These are phyloP conservation scores for Prunus salicina DNA, from an alignment of 306 rosid genomes.

Conservation along the genomic window DNA sequence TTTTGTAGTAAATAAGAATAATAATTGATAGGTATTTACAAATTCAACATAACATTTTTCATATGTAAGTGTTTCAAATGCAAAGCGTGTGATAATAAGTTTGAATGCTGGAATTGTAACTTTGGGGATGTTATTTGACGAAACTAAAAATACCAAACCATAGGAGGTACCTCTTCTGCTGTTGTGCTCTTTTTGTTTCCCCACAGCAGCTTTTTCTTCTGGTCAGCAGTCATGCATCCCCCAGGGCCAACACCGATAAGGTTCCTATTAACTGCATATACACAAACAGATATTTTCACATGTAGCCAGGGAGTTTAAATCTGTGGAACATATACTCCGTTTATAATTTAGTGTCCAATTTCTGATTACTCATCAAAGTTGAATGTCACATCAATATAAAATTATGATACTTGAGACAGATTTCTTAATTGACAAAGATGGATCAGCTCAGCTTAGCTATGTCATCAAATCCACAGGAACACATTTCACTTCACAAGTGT, in stretches of 20 bases:
- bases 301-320: conserved; percentile 15
- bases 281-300: conserved; percentile 21
- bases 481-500: background rate
- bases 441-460: background rate
- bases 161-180: conserved; percentile 63
- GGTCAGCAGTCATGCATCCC: conserved; percentile 85
- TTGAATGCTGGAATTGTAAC: background rate
- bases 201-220: conserved; percentile 98
- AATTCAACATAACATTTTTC: background rate
- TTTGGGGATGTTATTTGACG: background rate
- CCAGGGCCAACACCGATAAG: conserved; percentile 68
- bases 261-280: conserved; percentile 71
- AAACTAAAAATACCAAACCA: background rate
- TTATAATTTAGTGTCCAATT: background rate
- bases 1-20: no score
- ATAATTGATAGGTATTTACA: background rate
- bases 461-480: background rate
- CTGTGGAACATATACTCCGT: background rate
- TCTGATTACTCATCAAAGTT: background rate
- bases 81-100: background rate
- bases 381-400: background rate
- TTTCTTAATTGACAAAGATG: background rate
- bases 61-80: background rate
- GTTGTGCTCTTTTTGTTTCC: conserved; percentile 72
- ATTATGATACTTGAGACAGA: background rate